These are phyloP conservation scores for Zygoascus biomembranicola DNA, from an alignment of 805 yeast genomes.

Conservation along the genomic window DNA sequence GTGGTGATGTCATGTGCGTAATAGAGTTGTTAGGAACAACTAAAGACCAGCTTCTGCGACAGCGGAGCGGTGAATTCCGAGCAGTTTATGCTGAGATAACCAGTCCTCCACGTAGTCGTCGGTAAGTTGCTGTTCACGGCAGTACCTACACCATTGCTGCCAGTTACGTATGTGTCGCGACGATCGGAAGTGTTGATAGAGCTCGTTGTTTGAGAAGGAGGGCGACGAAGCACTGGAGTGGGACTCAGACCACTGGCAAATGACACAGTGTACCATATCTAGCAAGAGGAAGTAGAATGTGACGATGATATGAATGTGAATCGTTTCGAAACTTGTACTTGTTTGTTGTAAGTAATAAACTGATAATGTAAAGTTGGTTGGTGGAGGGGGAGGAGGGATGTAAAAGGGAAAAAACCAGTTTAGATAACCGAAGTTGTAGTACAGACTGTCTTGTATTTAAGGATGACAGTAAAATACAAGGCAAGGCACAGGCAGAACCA, in stretches of 20 bases:
- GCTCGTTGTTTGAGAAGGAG: slow-evolving; percentile 6
- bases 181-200: slow-evolving; percentile 20
- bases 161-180: slow-evolving; percentile 19
- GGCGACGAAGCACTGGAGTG: neutral
- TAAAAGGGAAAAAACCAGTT: no score
- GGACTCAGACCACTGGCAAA: slow-evolving; percentile 25
- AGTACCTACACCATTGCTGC: slow-evolving; percentile 20
- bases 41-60: slow-evolving; percentile 1
- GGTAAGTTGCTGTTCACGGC: slow-evolving; percentile 20
- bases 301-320: neutral
- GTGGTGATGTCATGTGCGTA: no score
- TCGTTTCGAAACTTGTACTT: no score
- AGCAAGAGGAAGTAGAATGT: neutral
- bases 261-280: slow-evolving; percentile 14
- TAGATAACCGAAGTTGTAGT: no score
- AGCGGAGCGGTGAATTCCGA: slow-evolving; percentile 15
- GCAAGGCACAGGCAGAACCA: no score
- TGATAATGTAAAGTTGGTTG: no score
- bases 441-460: no score
- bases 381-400: no score
- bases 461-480: no score
- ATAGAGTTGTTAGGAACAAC: neutral
- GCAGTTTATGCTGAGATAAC: slow-evolving; percentile 21
- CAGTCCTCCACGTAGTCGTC: slow-evolving; percentile 25
- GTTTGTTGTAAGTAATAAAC: no score